phyloP scores from a whole-genome alignment of 257 asterid genomes.

The Paulownia fortunei region DNA sequence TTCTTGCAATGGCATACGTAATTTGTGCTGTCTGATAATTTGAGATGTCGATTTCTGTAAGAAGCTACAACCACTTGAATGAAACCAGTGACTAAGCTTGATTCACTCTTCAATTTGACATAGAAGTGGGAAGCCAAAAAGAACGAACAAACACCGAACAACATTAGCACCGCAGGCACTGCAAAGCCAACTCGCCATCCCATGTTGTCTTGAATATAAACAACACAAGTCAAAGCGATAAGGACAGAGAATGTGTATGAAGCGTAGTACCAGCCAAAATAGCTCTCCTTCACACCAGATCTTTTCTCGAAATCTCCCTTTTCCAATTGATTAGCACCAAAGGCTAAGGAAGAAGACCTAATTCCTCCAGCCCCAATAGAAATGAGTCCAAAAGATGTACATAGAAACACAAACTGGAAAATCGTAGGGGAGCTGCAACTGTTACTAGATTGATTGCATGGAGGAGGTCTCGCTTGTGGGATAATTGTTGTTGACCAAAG shows the following conservation, averaged over 20 bases:
- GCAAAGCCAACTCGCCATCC: slow-evolving; percentile 87
- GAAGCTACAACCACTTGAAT: slow-evolving; percentile 63
- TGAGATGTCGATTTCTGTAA: slow-evolving; percentile 51
- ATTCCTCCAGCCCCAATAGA: slow-evolving; percentile 79
- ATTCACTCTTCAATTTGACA: slow-evolving; percentile 48
- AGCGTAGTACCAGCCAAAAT: slow-evolving; percentile 76
- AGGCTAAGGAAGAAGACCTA: slow-evolving; percentile 65
- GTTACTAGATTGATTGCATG: slow-evolving; percentile 42
- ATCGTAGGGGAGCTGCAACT: slow-evolving; percentile 47
- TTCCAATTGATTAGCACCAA: slow-evolving; percentile 70
- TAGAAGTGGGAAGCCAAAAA: slow-evolving; percentile 61
- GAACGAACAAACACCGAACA: slow-evolving; percentile 44
- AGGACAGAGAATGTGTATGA: slow-evolving; percentile 44
- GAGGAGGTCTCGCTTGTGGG: slow-evolving; percentile 67
- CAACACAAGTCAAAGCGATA: slow-evolving; percentile 58
- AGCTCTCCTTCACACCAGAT: slow-evolving; percentile 42
- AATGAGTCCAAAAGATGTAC: slow-evolving; percentile 56
- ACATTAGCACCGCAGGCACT: slow-evolving; percentile 54
- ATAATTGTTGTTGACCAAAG: slow-evolving; percentile 68
- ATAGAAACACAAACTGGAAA: slow-evolving; percentile 51
- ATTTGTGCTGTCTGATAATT: slow-evolving; percentile 24
- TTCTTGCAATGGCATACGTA: slow-evolving; percentile 43
- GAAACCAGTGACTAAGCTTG: slow-evolving; percentile 52
- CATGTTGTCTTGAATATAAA: slow-evolving; percentile 70
- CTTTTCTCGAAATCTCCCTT: slow-evolving; percentile 33